Base-by-base conservation (phyloP, 78 protist species). In the Mantamonas sphyraenae region DNA sequence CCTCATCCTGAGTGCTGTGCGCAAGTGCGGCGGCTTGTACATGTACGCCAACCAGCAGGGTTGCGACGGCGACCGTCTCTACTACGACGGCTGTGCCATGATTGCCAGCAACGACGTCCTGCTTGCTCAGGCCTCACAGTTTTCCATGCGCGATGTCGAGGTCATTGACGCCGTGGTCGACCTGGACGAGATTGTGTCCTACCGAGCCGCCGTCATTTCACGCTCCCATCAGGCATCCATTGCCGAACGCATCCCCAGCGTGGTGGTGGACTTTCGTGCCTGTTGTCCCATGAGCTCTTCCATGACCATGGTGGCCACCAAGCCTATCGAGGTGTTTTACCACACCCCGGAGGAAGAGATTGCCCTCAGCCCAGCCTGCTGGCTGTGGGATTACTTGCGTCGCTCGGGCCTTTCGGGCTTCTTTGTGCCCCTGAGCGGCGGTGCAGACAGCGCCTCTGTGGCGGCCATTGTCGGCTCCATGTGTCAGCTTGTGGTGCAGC, bases 361-460 rank as follows among this genome's bases (percentile, higher is more conserved):
- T 63, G 79, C 74, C 7, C 64, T 53, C 30, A 85, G 87, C n/a
- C 92, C 88, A 14, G 90, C 90, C 8, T 82, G 85, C 71, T 84
- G 94, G 94, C 63, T 90, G 33, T 90, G 95, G 95, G 95, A 90
- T 67, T 90, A 90, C 69, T 76, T 90, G 34, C 78, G 95, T 22
- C 80, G 96, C 59, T 71, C 81, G 3, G 85, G 91, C 24, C 14
- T 69, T 26, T 28, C 55, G 24, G 95, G 95, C 31, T 90, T 51
- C 76, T 86, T 84, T 33, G 59, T 90, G 3, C 88, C 95, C 0
- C 73, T 90, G 20, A 76, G 88, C 14, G 96, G 96, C 24, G 96
- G 96, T n/a, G 88, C 90, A 0, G 95, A 90, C 75, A 63, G 79
- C 57, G 60, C 82, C 10, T 55, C 90, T 7, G 75, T 84, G 3